Evolutionary conservation across 2,329 filamentous ascomycete genomes (phyloP), one percentile per base, ranked within the genome.

Genomic region (Fusarium sp.): DNA sequence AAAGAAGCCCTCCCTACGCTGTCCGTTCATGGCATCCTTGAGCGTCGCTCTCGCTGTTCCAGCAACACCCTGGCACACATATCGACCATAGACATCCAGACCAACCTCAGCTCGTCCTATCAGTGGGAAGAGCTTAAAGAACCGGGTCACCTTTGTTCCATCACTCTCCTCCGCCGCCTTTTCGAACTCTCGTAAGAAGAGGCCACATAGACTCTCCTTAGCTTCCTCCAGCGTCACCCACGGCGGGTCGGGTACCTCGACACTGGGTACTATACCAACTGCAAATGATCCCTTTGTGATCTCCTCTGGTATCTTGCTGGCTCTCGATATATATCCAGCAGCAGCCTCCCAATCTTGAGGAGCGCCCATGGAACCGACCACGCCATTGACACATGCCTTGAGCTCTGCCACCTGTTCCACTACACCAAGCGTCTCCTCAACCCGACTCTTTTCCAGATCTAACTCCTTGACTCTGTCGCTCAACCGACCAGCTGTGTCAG

Each of bases 271-370:
- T 76, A 97, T 95, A 69, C 94, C 89, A 36, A 94, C 92, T 1
- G 96, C 95, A 77, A 99, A 99, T 17, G 89, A 88, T 26, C 96
- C 94, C 70, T 92, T 87, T 51, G 94, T 86, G 51, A 99, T 95
- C 2, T 91, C 85, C 51, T 90, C 86, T 0, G 95, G 94, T 14
- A 99, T 90, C 71, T 92, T 90, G 63, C 90, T 90, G 8, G 96
- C 94, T 44, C 95, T 89, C 67, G 92, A 89, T 61, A 99, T 87
- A 79, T 98, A 98, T 46, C 88, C 92, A 3, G 96, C 96, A 5
- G 96, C 96, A 5, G 94, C 96, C 80, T 99, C 96, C 96, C 96
- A 99, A 82, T 99, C 96, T 80, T 99, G 96, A 42, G 96, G 94
- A 6, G 94, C 95, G 34, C 95, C 96, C 96, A 99, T 99, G 62